Conservation (phyloP, 140 eudicot genomes). For the Erigeron philadelphicus region DNA sequence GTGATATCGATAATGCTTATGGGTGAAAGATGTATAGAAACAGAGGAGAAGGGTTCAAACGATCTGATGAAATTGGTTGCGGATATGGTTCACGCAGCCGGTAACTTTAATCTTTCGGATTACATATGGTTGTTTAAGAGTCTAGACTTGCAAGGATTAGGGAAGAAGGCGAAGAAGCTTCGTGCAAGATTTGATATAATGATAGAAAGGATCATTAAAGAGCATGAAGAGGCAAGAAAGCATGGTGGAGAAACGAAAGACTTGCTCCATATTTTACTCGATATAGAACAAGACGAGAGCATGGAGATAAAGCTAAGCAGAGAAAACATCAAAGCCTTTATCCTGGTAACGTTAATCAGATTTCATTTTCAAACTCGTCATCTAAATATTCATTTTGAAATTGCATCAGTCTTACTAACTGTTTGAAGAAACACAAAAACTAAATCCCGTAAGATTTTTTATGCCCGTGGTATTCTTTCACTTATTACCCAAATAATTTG, state of each 20-base stretch:
- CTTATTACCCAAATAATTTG: too few relatives aligned
- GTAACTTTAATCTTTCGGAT: neutral
- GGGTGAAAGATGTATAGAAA: neutral
- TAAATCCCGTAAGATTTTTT: too few relatives aligned
- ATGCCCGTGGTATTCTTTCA: too few relatives aligned
- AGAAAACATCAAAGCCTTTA: neutral
- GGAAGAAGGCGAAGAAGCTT: neutral
- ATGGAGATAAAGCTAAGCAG: neutral
- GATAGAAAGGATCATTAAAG: neutral
- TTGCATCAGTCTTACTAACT: too few relatives aligned
- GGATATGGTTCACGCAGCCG: neutral
- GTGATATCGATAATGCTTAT: neutral
- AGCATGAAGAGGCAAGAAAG: neutral
- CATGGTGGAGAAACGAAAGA: neutral
- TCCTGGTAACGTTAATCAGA: neutral
- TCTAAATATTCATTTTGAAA: too few relatives aligned
- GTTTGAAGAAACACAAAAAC: too few relatives aligned
- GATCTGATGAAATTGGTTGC: neutral
- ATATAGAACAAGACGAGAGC: neutral
- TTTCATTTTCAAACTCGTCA: too few relatives aligned
- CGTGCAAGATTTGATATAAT: neutral
- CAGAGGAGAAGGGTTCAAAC: neutral
- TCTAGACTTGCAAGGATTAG: neutral
- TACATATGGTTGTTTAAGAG: conserved; percentile 3
- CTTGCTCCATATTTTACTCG: neutral